Base-by-base conservation (phyloP, 2,329 filamentous ascomycete species). In the Ophiocordyceps robertsii region DNA sequence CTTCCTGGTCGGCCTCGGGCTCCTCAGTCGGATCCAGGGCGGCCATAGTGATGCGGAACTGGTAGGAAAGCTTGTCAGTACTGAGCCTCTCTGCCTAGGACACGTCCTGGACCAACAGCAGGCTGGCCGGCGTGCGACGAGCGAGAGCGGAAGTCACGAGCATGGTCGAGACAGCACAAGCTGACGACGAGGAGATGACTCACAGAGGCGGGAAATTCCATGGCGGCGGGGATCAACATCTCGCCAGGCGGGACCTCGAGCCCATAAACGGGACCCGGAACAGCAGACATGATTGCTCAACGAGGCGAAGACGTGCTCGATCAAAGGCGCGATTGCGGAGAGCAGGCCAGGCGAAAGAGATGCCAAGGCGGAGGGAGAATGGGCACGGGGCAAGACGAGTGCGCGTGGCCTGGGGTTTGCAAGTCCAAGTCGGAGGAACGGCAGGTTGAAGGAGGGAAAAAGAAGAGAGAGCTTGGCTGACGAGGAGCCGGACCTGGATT, bases 31-130 rank as follows among this genome's bases (percentile, higher is more conserved):
- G 92, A 62, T 98, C 90, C 62, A 98, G 82, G 51, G 92, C 92
- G 56, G 93, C 92, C 92, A 98, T 98, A 57, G 89, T 96, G 59
- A 98, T 87, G 62, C 87, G 87, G 69, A 95, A 93, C 89, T 95
- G 56, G 27, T 9, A 35, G 42, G 30, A 39, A 39, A 41, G 37
- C 29, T n/a, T 50, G 48, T 66, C 49, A 64, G 60, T 47, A 48
- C 30, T 39, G 29, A 24, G 17, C 11, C 8, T n/a, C n/a, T 16
- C 16, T 37, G 19, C 4, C 17, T 12, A 13, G 24, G 24, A 6
- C 24, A 7, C 24, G 24, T 6, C 24, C 24, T 27, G 6, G 24
- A 27, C 24, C 24, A 27, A 6, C 24, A 9, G 3, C 3, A 27
- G 19, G 19, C 19, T 14, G 29, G 29, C 29, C 29, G 14, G 29